phyloP scores from a whole-genome alignment of 2,329 filamentous ascomycete genomes.

The Pyrenochaeta sp. region DNA sequence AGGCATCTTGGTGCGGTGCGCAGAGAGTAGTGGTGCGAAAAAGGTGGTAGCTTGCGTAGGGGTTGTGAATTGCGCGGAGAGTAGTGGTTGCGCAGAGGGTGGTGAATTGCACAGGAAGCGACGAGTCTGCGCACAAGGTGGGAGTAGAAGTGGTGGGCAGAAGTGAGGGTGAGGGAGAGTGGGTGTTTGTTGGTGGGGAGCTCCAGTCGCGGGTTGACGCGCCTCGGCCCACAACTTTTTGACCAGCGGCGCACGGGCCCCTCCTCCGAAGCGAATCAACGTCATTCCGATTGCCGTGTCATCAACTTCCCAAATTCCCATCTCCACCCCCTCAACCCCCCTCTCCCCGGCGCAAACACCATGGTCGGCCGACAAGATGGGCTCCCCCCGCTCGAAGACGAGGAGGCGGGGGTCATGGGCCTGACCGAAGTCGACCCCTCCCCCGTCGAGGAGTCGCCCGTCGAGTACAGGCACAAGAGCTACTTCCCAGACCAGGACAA shows the following conservation, averaged over 20 bases:
- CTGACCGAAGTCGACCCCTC: slow-evolving; percentile 82
- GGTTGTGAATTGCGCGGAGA: too few relatives aligned
- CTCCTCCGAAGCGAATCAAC: slow-evolving; percentile 37
- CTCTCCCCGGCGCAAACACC: slow-evolving; percentile 11
- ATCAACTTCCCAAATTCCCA: slow-evolving; percentile 28
- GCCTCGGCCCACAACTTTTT: slow-evolving; percentile 27
- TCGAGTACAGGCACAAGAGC: slow-evolving; percentile 58
- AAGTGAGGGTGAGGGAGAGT: slow-evolving; percentile 2
- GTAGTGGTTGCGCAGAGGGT: too few relatives aligned
- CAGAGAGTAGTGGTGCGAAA: too few relatives aligned
- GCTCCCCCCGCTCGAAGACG: slow-evolving; percentile 32
- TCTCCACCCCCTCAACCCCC: slow-evolving; percentile 2
- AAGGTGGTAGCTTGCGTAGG: too few relatives aligned
- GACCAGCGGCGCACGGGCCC: slow-evolving; percentile 27
- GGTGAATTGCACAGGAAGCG: too few relatives aligned
- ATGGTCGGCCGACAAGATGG: slow-evolving; percentile 21
- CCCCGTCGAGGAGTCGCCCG: slow-evolving; percentile 70
- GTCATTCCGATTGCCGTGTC: slow-evolving; percentile 30
- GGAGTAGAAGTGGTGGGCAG: too few relatives aligned
- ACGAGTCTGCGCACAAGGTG: too few relatives aligned
- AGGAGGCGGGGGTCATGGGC: slow-evolving; percentile 64
- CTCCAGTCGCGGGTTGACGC: slow-evolving; percentile 19
- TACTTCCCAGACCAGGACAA: slow-evolving; percentile 50
- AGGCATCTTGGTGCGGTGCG: slow-evolving; percentile 26
- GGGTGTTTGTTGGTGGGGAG: slow-evolving; percentile 15